These are phyloP conservation scores for Sporobolus alterniflorus DNA, from an alignment of 202 grass and related monocot species.

Conservation along the genomic window DNA sequence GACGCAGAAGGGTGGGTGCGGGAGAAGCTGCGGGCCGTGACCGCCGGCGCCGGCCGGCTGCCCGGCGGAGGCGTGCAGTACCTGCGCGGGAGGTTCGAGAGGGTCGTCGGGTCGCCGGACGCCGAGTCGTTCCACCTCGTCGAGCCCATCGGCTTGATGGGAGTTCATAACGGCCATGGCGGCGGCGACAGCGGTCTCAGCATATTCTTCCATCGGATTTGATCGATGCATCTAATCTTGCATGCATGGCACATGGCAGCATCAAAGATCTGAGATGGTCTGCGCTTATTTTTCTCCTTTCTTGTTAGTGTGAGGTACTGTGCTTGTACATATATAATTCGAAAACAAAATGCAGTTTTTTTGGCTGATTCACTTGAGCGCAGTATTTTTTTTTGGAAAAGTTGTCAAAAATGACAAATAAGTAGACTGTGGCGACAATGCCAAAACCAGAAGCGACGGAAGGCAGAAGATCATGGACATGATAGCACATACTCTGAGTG, in stretches of 20 bases:
- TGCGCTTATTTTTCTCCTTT: not conserved
- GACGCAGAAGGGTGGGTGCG: conserved; percentile 54
- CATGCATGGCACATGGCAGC: not conserved
- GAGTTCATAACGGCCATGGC: not conserved
- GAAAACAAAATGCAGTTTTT: too few species aligned
- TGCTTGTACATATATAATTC: too few species aligned
- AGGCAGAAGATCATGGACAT: too few species aligned
- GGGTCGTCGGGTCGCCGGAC: conserved; percentile 51
- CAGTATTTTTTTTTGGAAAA: too few species aligned
- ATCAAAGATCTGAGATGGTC: not conserved
- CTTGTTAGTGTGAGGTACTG: too few species aligned
- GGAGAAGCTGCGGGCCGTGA: conserved; percentile 42
- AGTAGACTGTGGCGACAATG: too few species aligned
- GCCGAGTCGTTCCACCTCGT: conserved; percentile 59
- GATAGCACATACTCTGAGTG: too few species aligned
- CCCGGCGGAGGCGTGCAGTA: conserved; percentile 48
- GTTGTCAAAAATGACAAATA: too few species aligned
- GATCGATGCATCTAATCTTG: not conserved
- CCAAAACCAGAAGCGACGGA: too few species aligned
- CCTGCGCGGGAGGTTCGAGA: conserved; percentile 55
- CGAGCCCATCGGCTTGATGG: conserved; percentile 42
- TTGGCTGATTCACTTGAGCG: too few species aligned
- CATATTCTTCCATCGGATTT: conserved; percentile 60
- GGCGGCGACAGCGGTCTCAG: conserved; percentile 44
- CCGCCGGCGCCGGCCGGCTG: conserved; percentile 49